phyloP scores from a whole-genome alignment of 2,329 filamentous ascomycete genomes.

The Aspergillus sp. region DNA sequence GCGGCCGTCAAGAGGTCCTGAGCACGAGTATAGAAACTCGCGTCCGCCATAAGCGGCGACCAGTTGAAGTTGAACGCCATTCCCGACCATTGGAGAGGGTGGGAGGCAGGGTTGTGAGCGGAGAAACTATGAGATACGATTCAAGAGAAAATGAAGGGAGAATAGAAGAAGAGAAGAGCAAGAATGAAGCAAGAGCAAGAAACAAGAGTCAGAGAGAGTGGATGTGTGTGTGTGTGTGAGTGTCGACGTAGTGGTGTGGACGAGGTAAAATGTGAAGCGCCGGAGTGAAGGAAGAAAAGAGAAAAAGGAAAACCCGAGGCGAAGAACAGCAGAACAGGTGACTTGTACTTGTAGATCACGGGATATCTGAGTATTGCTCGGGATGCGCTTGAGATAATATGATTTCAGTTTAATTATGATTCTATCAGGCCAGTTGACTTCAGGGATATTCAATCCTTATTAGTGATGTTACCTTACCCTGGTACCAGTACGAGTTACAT shows the following conservation, averaged over 20 bases:
- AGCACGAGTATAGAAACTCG: slow-evolving; percentile 78
- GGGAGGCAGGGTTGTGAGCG: too few relatives aligned
- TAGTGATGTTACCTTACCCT: too few relatives aligned
- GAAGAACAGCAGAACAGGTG: slow-evolving; percentile 1
- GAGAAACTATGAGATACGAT: not conserved
- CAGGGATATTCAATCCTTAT: too few relatives aligned
- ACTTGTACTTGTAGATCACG: too few relatives aligned
- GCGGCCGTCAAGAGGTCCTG: slow-evolving; percentile 90
- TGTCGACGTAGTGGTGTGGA: too few relatives aligned
- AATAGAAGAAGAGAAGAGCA: not conserved
- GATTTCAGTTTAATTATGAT: too few relatives aligned
- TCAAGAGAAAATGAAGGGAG: not conserved
- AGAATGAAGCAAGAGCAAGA: not conserved
- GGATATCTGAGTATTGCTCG: too few relatives aligned
- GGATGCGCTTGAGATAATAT: too few relatives aligned
- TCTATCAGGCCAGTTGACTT: too few relatives aligned
- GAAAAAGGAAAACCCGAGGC: slow-evolving; percentile 5
- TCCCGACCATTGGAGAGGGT: slow-evolving; percentile 17
- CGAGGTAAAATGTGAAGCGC: slow-evolving; percentile 6
- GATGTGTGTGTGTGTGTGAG: not conserved
- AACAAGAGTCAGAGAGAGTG: not conserved
- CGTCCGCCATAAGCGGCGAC: slow-evolving; percentile 96
- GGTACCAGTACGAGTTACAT: too few relatives aligned
- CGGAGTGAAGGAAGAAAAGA: slow-evolving; percentile 6
- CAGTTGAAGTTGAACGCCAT: slow-evolving; percentile 99